A percentile compares a stretch with the other conserved stretches of the same genome.
These are phyloP conservation scores for Ilex asprella DNA, from an alignment of 257 asterid species.

Conservation along the genomic window DNA sequence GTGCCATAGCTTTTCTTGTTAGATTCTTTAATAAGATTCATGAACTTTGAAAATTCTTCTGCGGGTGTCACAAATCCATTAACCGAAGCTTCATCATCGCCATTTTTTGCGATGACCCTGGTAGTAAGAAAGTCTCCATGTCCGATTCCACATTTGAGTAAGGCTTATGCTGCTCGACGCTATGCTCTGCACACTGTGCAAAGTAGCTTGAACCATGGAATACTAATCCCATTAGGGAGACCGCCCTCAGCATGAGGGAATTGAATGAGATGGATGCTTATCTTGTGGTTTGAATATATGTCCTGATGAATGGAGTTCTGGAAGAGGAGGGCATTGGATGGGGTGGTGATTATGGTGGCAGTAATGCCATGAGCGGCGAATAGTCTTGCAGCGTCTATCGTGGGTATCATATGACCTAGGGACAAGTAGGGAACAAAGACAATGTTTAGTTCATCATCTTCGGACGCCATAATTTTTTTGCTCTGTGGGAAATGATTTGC, in stretches of 20 bases:
- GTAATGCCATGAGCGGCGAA: conserved; percentile 23
- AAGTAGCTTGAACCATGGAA: neutral
- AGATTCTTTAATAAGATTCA: conserved; percentile 8
- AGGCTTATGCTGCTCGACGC: conserved; percentile 20
- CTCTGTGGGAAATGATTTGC: too few species aligned
- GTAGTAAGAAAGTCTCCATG: conserved; percentile 24
- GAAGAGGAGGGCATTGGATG: conserved; percentile 15
- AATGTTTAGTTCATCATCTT: neutral
- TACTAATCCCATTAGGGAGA: conserved; percentile 23
- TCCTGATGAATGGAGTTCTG: conserved; percentile 7
- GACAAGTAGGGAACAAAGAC: conserved; percentile 23
- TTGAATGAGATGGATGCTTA: conserved; percentile 12
- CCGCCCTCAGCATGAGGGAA: conserved; percentile 22
- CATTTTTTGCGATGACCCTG: conserved; percentile 25
- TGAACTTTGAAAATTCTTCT: neutral
- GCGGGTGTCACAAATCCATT: neutral
- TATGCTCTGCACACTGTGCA: conserved; percentile 14
- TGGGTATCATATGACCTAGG: conserved; percentile 27
- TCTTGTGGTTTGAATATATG: conserved; percentile 10
- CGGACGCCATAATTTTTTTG: neutral
- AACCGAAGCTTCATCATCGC: conserved; percentile 17
- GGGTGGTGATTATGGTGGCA: conserved; percentile 23
- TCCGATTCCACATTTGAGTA: conserved; percentile 20
- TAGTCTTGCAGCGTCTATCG: conserved; percentile 29
- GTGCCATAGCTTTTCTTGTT: conserved; percentile 18